These are phyloP conservation scores for Globisporangium camurandrum DNA, from an alignment of 352 stramenopile genomes.

Conservation along the genomic window DNA sequence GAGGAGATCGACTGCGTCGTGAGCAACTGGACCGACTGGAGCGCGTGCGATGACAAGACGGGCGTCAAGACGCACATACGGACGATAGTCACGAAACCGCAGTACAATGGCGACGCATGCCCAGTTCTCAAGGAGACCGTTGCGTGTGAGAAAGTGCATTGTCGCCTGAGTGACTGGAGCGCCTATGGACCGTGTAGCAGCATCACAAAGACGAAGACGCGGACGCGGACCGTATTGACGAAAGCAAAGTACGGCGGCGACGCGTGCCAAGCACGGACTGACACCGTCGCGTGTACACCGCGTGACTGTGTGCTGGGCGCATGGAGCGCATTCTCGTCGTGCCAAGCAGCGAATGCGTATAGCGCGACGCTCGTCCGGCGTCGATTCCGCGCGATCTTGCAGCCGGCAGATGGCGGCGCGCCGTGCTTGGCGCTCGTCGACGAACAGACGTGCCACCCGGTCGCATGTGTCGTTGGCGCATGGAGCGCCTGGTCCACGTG, in stretches of 20 bases:
- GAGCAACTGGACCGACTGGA: slow-evolving; percentile 39
- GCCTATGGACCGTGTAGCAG: slow-evolving; percentile 29
- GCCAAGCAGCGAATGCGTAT: slow-evolving; percentile 11
- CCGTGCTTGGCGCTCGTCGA: slow-evolving; percentile 37
- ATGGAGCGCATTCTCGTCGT: slow-evolving; percentile 48
- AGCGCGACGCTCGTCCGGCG: slow-evolving; percentile 15
- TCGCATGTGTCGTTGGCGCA: slow-evolving; percentile 33
- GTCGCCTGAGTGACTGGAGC: slow-evolving; percentile 32
- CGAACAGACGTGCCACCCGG: slow-evolving; percentile 25
- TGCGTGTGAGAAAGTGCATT: slow-evolving; percentile 37
- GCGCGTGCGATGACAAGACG: slow-evolving; percentile 25
- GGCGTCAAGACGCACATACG: slow-evolving; percentile 33
- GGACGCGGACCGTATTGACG: slow-evolving; percentile 29
- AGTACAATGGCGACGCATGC: slow-evolving; percentile 29
- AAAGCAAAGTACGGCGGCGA: slow-evolving; percentile 26
- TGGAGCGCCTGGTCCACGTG: slow-evolving; percentile 33
- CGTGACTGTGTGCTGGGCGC: slow-evolving; percentile 36
- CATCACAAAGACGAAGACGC: slow-evolving; percentile 25
- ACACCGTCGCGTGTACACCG: slow-evolving; percentile 28
- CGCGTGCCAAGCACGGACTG: slow-evolving; percentile 22
- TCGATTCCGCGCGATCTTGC: slow-evolving; percentile 28
- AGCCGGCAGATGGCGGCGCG: slow-evolving; percentile 29
- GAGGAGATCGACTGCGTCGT: slow-evolving; percentile 37
- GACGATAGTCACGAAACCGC: slow-evolving; percentile 18
- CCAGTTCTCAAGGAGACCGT: slow-evolving; percentile 22